phyloP scores from a whole-genome alignment of 495 filamentous ascomycete genomes.

The Penicillium roqueforti region DNA sequence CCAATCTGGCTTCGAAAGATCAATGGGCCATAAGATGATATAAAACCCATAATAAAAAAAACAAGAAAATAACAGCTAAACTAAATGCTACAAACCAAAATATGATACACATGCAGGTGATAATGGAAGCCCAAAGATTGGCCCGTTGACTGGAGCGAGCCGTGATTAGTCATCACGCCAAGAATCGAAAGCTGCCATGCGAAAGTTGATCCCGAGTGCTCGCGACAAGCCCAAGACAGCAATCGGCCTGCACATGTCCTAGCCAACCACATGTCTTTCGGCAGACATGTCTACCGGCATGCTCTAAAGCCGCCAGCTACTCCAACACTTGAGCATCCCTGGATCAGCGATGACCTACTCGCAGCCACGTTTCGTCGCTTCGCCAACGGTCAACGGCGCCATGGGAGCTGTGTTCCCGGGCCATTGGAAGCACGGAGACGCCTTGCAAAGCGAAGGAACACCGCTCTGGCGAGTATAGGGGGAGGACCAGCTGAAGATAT shows the following conservation, averaged over 20 bases:
- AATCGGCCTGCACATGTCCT: constrained; percentile 29
- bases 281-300: constrained; percentile 45
- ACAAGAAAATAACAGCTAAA: not conserved
- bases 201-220: constrained; percentile 6
- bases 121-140: constrained; percentile 2
- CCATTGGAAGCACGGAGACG: constrained; percentile 57
- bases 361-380: constrained; percentile 48
- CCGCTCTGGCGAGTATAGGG: constrained; percentile 39
- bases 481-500: constrained; percentile 34
- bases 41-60: not conserved
- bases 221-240: constrained; percentile 7
- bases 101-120: not conserved
- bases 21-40: not conserved
- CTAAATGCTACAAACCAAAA: not conserved
- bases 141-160: not conserved
- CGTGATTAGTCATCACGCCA: constrained; percentile 12
- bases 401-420: constrained; percentile 55
- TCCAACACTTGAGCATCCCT: constrained; percentile 39
- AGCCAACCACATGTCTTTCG: constrained; percentile 37
- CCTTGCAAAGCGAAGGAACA: constrained; percentile 47
- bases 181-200: constrained; percentile 5
- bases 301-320: constrained; percentile 28
- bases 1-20: not conserved
- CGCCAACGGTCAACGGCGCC: constrained; percentile 38
- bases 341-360: constrained; percentile 54